phyloP scores from a whole-genome alignment of 2,329 filamentous ascomycete species.

The Curvularia sp. region DNA sequence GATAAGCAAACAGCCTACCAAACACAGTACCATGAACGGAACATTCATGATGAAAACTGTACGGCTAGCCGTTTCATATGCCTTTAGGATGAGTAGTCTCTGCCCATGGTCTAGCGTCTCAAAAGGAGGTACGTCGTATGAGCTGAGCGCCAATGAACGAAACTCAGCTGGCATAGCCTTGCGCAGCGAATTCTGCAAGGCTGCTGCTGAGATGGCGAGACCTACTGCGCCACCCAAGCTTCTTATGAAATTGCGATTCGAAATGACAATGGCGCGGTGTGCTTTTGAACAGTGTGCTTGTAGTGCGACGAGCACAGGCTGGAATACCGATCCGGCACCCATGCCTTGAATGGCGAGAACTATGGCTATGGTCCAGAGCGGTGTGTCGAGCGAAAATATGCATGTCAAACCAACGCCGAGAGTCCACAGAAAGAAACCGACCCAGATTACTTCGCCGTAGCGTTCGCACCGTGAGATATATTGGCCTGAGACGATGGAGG shows the following conservation, averaged over 20 bases:
- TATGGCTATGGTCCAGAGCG: slow-evolving; percentile 57
- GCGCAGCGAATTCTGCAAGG: slow-evolving; percentile 27
- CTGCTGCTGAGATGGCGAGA: slow-evolving; percentile 55
- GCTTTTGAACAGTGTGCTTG: slow-evolving; percentile 60
- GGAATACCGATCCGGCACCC: slow-evolving; percentile 59
- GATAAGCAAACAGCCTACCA: slow-evolving; percentile 60
- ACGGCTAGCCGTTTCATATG: slow-evolving; percentile 62
- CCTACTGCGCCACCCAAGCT: slow-evolving; percentile 65
- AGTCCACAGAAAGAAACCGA: slow-evolving; percentile 57
- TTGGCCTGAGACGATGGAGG: slow-evolving; percentile 60
- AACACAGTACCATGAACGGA: slow-evolving; percentile 60
- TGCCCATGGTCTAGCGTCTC: slow-evolving; percentile 12
- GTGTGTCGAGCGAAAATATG: slow-evolving; percentile 56
- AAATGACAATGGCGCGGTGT: slow-evolving; percentile 68
- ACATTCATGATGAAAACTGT: slow-evolving; percentile 65
- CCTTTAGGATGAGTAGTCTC: slow-evolving; percentile 52
- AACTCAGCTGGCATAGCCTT: slow-evolving; percentile 24
- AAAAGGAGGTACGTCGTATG: slow-evolving; percentile 25
- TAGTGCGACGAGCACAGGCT: slow-evolving; percentile 52
- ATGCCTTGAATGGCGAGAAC: slow-evolving; percentile 58
- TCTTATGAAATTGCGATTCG: slow-evolving; percentile 68
- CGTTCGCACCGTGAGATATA: slow-evolving; percentile 65
- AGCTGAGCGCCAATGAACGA: slow-evolving; percentile 13
- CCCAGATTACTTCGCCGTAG: slow-evolving; percentile 57
- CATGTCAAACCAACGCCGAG: slow-evolving; percentile 62